Percentiles rank a stretch among this genome's conserved stretches.
phyloP scores from a whole-genome alignment of 768 basidiomycete species.

The Kockovaella imperatae region DNA sequence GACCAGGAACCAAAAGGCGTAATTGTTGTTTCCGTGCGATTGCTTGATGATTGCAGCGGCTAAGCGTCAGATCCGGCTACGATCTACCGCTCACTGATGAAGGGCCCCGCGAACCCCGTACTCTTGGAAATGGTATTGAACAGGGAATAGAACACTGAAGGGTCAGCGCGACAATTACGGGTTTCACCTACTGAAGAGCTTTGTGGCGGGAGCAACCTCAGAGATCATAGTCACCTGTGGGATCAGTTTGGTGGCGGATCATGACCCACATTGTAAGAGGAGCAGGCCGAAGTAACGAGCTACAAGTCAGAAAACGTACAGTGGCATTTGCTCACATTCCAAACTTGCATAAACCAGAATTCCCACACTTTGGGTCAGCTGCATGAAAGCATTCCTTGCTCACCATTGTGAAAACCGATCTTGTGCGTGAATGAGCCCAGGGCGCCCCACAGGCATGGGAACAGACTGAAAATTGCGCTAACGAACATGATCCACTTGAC shows the following conservation, averaged over 20 bases:
- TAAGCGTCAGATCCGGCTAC: conserved; percentile 10
- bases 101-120: background rate
- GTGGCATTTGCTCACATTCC: conserved; percentile 1
- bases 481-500: too few relatives aligned
- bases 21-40: conserved; percentile 9
- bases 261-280: background rate
- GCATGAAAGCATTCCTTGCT: background rate
- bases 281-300: background rate
- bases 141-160: background rate
- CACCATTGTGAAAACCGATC: background rate
- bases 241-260: too few relatives aligned
- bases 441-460: too few relatives aligned
- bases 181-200: too few relatives aligned
- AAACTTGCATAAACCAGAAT: too few relatives aligned
- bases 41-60: conserved; percentile 13
- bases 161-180: too few relatives aligned
- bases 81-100: conserved; percentile 4
- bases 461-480: too few relatives aligned
- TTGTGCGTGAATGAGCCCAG: too few relatives aligned
- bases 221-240: background rate
- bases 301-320: background rate
- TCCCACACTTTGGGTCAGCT: background rate
- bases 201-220: background rate
- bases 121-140: background rate
- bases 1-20: conserved; percentile 12